Base-by-base conservation (phyloP, 441 rosid species). In the Adansonia madagascariensis region DNA sequence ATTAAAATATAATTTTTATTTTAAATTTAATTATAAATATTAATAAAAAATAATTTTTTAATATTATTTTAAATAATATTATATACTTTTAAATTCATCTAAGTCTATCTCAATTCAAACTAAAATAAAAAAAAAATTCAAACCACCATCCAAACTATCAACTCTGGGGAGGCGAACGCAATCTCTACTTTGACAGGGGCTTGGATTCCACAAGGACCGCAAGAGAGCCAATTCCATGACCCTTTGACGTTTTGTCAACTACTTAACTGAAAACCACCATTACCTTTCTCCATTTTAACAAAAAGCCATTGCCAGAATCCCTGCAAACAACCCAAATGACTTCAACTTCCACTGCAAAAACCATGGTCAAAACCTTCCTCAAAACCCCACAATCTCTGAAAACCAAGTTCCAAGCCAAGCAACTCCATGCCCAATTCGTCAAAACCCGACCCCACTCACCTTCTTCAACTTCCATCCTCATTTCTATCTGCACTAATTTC, bases 351-450 rank as follows among this genome's bases (percentile, higher is more conserved):
- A 6, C 78, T 52, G 41, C 91, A 10, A 84, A 81, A 81, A 18
- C 80, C 56, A 62, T 80, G 44, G 80, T 89, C 71, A 84, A 77
- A 78, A 77, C 80, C 66, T 77, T 89, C 7, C 81, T 90, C 27
- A 78, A 65, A 76, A 79, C 79, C 44, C 89, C 94, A 0, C 41
- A 43, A 15, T 70, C 73, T 17, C 75, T 90, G 71, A 81, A 27
- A 76, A 77, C 93, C 60, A 85, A 79, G 56, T 73, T 20, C 75
- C 87, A 89, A 80, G 96, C 88, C 0, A 89, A 88, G 71, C 93
- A 91, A 80, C 85, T 92, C 52, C 97, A 92, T 79, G 95, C 93
- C 52, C 90, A 92, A 67, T 76, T 92, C 71, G 75, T 94, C 77
- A 85, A 88, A 84, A 78, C 83, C 61, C 76, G 81, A 7, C 87